Base-by-base conservation (phyloP, 768 basidiomycete genomes). In the Porphyrellus cyaneotinctus region DNA sequence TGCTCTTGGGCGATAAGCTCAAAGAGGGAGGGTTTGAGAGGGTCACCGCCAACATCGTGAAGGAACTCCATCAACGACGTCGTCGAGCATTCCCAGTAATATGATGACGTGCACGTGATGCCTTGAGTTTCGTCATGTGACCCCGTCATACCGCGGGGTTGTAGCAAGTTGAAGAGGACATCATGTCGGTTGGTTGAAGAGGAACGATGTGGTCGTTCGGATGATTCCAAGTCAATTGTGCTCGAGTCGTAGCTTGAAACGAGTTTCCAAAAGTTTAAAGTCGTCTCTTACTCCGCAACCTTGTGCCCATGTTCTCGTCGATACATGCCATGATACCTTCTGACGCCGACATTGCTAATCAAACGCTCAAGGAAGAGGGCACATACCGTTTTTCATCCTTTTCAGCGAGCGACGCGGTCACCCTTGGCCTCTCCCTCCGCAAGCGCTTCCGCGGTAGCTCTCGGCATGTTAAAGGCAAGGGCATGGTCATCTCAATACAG, bases 1-100 rank as follows among this genome's bases (percentile, higher is more conserved):
- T 97, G 94, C 59, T 97, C 95, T 68, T 97, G 91, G 8, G 92
- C 93, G 35, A 97, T 77, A 12, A 97, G 81, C 65, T 97, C 95
- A 62, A 95, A 97, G 14, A 97, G 70, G 12, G 89, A 88, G 2
- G 89, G 89, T 57, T 87, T 87, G 43, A 84, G 70, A 22, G 87
- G 79, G 63, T 91, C 86, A 10, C 78, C 77, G 28, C 87, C 88
- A 8, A 83, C 73, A 60, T 88, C 84, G 60, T 85, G 86, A 72
- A 87, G 88, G 75, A 91, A 91, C 66, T 91, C 86, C 89, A 91
- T 91, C 24, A 22, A 41, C n/a, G 32, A 33, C 39, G n/a, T n/a
- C n/a, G n/a, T n/a, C n/a, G n/a, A n/a, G n/a, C n/a, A n/a, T n/a
- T n/a, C n/a, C n/a, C n/a, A n/a, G n/a, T n/a, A n/a, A n/a, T n/a